Evolutionary conservation across 2,329 filamentous ascomycete genomes (phyloP), one percentile per base, ranked within the genome.

Genomic region (Thyridium curvatum): DNA sequence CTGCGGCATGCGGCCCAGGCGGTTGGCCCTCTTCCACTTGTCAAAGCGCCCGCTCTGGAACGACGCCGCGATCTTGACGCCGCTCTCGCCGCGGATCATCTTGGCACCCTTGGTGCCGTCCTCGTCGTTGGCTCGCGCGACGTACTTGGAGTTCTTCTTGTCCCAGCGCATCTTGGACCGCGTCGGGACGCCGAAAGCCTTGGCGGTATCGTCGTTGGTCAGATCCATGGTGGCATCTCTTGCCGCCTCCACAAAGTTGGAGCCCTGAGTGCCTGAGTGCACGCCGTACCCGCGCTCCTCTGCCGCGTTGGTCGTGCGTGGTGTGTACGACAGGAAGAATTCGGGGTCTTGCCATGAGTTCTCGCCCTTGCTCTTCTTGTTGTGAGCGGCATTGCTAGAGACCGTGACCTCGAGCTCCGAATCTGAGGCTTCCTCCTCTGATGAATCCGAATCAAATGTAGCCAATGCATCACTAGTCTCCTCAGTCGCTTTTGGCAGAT

Each of bases 11-110:
- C 81, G 76, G 41, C 81, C 79, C 34, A 97, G 70, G 48, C 87
- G 85, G 66, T 97, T 86, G 15, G 84, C 79, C 58, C 85, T 88
- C 60, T 83, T 85, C 94, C 93, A 98, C 48, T 76, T 79, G 58
- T 97, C 90, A 67, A 94, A 98, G 34, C 91, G 82, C 29, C 94
- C 93, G 60, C 84, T 90, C 57, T 91, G 83, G 77, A 98, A 97
- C 43, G 76, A 84, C 34, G 93, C 89, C 2, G 93, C 88, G 52
- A 98, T 96, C 71, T 96, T 97, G 68, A 91, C 87, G 39, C 93
- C 93, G 54, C 80, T 87, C 66, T 98, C 93, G 52, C 93, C 90
- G 46, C 79, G 76, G 41, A 96, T 83, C 67, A 96, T 82, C 55
- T 74, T 76, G 43, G 66, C 60, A 32, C 73, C 73, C 56, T 80